Evolutionary conservation across 2,329 filamentous ascomycete species (phyloP).

Genomic region (Lasiodiplodia sp.): DNA sequence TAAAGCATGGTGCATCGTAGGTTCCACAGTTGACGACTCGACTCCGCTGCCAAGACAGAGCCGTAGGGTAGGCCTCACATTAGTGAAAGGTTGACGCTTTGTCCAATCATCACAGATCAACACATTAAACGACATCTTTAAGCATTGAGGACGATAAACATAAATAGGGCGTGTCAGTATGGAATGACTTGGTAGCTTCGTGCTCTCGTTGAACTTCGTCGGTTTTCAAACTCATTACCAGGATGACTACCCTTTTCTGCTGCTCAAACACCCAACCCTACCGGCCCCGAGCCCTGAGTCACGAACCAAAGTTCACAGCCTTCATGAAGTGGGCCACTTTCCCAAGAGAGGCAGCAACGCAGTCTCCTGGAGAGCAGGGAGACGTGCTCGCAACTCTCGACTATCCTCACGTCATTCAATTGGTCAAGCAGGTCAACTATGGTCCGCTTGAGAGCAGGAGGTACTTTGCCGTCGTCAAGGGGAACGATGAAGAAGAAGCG

Average conservation of each 20-base stretch:
- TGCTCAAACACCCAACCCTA: conserved; percentile 33
- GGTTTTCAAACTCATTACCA: background rate
- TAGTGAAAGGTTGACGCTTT: background rate
- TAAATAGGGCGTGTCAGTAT: background rate
- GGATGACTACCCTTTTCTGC: conserved; percentile 38
- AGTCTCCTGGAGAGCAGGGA: background rate
- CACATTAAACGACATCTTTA: background rate
- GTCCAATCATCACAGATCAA: background rate
- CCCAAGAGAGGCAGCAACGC: conserved; percentile 33
- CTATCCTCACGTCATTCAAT: conserved; percentile 46
- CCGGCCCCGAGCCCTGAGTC: conserved; percentile 30
- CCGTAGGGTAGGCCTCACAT: conserved; percentile 9
- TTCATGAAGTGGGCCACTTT: conserved; percentile 44
- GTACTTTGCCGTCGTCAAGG: conserved; percentile 47
- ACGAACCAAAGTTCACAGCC: conserved; percentile 37
- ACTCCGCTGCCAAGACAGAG: background rate
- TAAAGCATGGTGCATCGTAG: background rate
- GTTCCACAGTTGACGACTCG: background rate
- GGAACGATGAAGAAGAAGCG: conserved; percentile 17
- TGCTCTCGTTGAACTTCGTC: background rate
- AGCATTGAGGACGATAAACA: background rate
- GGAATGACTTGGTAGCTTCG: background rate
- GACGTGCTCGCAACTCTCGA: conserved; percentile 3
- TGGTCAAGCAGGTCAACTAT: conserved; percentile 56
- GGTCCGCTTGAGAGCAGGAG: conserved; percentile 53